Base-by-base conservation (phyloP, 1,284 basidiomycete genomes). In the Schizophyllum amplum region DNA sequence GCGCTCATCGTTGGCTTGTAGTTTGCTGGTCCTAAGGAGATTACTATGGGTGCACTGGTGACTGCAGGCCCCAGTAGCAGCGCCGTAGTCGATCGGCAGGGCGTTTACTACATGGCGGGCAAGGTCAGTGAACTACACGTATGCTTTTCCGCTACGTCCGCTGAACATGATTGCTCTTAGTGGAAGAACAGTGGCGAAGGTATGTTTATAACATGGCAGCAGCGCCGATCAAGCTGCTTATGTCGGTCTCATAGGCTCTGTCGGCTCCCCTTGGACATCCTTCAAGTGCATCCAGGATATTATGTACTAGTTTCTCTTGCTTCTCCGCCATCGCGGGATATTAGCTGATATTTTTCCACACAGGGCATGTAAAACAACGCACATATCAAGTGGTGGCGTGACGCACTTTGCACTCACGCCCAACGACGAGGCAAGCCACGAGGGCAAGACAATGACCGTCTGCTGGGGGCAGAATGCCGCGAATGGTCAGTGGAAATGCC, bases 171-270 rank as follows among this genome's bases (percentile, higher is more conserved):
- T 50, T 68, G 71, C 47, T 67, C 67, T 11, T 71, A 92, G 83
- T 97, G 92, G 90, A 97, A 96, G 72, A 88, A 86, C 58, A 91
- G 90, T 1, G 95, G 94, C 15, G 94, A 96, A 70, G 94, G 94
- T 81, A 53, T 25, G 67, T 63, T 24, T 22, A 47, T 51, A 25
- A 13, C n/a, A 51, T 47, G 13, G 42, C 42, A 11, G 42, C 55
- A n/a, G 51, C 26, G 24, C 55, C 24, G 46, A 4, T 53, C 33
- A 27, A 20, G 56, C 26, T 24, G 55, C 62, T 59, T 46, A 59
- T 27, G 55, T 47, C 57, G 15, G 54, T 55, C 56, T 51, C 11
- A 26, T 56, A 89, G 86, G 88, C 15, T 92, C 89, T 5, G 81
- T 80, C 11, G 90, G 90, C 13, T 86, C 89, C 27, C 90, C 91